These are phyloP conservation scores for Penicillium arizonense DNA, from an alignment of 495 filamentous ascomycete species.

Conservation along the genomic window DNA sequence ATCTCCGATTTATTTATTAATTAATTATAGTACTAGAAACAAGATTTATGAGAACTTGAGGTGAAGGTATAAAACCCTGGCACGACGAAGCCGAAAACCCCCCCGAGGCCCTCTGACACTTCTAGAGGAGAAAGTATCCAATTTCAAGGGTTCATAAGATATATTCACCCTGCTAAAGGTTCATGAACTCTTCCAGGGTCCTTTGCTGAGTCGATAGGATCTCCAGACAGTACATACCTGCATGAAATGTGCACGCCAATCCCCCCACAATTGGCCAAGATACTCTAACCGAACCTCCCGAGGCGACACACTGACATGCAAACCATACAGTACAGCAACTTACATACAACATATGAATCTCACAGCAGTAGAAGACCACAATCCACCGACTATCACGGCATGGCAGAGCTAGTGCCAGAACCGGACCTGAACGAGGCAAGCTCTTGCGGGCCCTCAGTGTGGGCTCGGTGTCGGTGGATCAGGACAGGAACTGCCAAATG, in stretches of 20 bases:
- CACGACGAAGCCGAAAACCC: neutral
- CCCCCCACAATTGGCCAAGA: too few relatives aligned
- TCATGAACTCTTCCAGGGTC: too few relatives aligned
- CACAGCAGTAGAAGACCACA: neutral
- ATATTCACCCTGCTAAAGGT: too few relatives aligned
- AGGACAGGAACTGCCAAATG: constrained; percentile 17
- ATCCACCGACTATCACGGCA: neutral
- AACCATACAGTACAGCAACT: too few relatives aligned
- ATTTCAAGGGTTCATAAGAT: neutral
- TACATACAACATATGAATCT: neutral
- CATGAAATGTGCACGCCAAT: too few relatives aligned
- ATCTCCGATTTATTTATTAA: too few relatives aligned
- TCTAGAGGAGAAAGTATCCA: neutral
- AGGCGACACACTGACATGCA: too few relatives aligned
- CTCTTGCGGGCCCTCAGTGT: neutral
- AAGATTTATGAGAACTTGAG: too few relatives aligned
- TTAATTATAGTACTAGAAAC: too few relatives aligned
- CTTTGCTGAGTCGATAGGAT: too few relatives aligned
- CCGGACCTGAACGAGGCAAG: neutral
- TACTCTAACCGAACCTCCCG: too few relatives aligned
- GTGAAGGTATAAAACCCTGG: neutral
- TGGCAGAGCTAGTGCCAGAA: neutral
- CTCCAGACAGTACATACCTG: too few relatives aligned
- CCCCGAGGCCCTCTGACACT: neutral
- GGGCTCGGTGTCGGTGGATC: constrained; percentile 8